phyloP scores from a whole-genome alignment of 208 protist species.

The Wallacemonas sp. region DNA sequence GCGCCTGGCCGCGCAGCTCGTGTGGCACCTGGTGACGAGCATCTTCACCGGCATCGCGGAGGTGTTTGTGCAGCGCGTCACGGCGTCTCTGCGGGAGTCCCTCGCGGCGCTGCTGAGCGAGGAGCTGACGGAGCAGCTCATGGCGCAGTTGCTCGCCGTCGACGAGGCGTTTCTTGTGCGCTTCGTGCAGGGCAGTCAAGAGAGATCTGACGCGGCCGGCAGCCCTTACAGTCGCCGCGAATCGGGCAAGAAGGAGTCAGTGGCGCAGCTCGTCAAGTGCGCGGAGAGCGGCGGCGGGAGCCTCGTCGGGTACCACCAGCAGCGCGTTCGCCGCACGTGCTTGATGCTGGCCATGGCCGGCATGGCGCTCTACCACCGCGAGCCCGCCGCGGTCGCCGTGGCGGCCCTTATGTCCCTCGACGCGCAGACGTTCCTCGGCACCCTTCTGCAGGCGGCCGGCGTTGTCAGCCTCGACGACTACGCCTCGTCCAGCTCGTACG shows the following conservation, averaged over 20 bases:
- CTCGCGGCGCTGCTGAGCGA: slow-evolving; percentile 25
- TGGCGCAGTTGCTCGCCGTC: slow-evolving; percentile 32
- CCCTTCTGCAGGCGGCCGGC: slow-evolving; percentile 10
- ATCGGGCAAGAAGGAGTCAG: not conserved
- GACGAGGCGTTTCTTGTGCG: slow-evolving; percentile 64
- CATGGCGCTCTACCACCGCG: slow-evolving; percentile 3
- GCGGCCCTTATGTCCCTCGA: slow-evolving; percentile 1
- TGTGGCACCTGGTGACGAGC: slow-evolving; percentile 23
- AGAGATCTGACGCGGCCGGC: not conserved
- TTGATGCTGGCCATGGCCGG: not conserved
- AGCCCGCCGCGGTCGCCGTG: not conserved
- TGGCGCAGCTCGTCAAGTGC: not conserved
- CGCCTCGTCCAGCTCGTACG: not conserved
- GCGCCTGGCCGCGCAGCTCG: slow-evolving; percentile 21
- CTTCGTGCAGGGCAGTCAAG: slow-evolving; percentile 26
- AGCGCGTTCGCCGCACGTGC: not conserved
- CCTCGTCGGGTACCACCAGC: not conserved
- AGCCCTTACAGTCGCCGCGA: not conserved
- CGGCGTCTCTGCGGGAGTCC: not conserved
- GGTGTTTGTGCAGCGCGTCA: slow-evolving; percentile 18
- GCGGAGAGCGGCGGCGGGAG: not conserved
- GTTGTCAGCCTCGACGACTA: slow-evolving; percentile 25
- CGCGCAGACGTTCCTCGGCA: not conserved
- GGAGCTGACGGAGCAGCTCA: slow-evolving; percentile 26
- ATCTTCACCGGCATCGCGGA: slow-evolving; percentile 20